These are phyloP conservation scores for Vickermania ingenoplastis DNA, from an alignment of 208 protist species.

Conservation along the genomic window DNA sequence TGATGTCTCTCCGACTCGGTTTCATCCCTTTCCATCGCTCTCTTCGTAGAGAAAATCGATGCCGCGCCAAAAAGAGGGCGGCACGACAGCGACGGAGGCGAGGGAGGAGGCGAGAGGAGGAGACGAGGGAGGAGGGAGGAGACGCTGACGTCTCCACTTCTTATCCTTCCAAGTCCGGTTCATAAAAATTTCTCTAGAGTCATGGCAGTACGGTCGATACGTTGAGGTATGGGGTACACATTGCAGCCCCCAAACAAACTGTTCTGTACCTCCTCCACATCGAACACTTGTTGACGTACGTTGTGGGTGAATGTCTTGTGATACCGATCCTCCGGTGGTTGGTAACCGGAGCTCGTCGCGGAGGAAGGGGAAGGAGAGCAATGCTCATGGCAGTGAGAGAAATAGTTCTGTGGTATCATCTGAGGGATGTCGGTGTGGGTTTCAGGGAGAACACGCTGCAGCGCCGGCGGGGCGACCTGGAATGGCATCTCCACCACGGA, in stretches of 20 bases:
- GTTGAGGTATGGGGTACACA: constrained; percentile 55
- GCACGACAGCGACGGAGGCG: too few relatives aligned
- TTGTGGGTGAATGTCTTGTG: constrained; percentile 54
- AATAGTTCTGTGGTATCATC: too few relatives aligned
- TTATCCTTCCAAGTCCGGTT: background rate
- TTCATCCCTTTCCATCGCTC: too few relatives aligned
- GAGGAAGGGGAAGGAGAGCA: too few relatives aligned
- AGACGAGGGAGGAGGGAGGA: too few relatives aligned
- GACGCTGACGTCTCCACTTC: too few relatives aligned
- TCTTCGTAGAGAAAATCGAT: too few relatives aligned
- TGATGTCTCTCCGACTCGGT: too few relatives aligned
- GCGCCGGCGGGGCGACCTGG: constrained; percentile 49
- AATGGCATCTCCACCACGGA: constrained; percentile 84
- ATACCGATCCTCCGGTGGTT: background rate
- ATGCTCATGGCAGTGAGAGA: too few relatives aligned
- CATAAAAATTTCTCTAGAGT: constrained; percentile 78
- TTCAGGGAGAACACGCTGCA: constrained; percentile 83
- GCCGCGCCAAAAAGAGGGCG: too few relatives aligned
- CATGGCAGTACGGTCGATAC: constrained; percentile 38
- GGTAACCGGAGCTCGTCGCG: too few relatives aligned
- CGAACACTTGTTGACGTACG: constrained; percentile 77
- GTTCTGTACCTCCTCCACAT: constrained; percentile 52
- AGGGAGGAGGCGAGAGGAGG: too few relatives aligned
- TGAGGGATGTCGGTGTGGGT: constrained; percentile 81
- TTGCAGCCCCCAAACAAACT: constrained; percentile 42